These are phyloP conservation scores for Epichloe sp. DNA, from an alignment of 2,329 filamentous ascomycete genomes.

Conservation along the genomic window DNA sequence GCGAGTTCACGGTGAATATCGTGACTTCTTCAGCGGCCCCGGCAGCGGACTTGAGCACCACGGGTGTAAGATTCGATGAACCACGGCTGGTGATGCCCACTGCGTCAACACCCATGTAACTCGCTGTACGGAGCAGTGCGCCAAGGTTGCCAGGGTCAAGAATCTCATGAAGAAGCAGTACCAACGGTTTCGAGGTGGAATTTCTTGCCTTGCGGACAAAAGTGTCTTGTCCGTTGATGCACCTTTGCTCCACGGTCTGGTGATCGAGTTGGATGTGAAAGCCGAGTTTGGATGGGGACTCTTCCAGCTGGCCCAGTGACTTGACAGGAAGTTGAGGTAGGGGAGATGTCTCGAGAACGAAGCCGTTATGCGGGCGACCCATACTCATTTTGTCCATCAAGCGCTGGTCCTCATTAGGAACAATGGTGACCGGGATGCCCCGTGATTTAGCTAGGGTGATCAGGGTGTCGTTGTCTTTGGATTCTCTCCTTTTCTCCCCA, in stretches of 20 bases:
- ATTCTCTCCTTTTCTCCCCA: slow-evolving; percentile 39
- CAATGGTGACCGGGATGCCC: slow-evolving; percentile 41
- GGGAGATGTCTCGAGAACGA: slow-evolving; percentile 75
- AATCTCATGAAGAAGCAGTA: slow-evolving; percentile 63
- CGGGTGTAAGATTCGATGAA: slow-evolving; percentile 60
- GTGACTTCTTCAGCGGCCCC: slow-evolving; percentile 74
- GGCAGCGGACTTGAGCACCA: slow-evolving; percentile 75
- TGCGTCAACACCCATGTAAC: slow-evolving; percentile 81
- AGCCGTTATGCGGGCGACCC: slow-evolving; percentile 79
- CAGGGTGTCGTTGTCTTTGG: slow-evolving; percentile 30
- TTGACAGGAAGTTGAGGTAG: slow-evolving; percentile 59
- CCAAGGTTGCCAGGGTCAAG: slow-evolving; percentile 84
- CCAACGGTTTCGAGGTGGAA: slow-evolving; percentile 44
- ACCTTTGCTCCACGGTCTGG: slow-evolving; percentile 61
- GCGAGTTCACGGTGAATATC: slow-evolving; percentile 55
- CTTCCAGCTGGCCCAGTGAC: slow-evolving; percentile 37
- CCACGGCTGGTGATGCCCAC: slow-evolving; percentile 63
- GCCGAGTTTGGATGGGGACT: slow-evolving; percentile 29
- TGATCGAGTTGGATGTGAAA: slow-evolving; percentile 49
- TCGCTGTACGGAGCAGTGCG: slow-evolving; percentile 74
- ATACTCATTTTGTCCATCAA: slow-evolving; percentile 74
- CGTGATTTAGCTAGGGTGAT: slow-evolving; percentile 32
- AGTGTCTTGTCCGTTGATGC: slow-evolving; percentile 54
- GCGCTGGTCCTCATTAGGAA: slow-evolving; percentile 47
- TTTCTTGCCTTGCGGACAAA: slow-evolving; percentile 27